Base-by-base conservation (phyloP, 2,329 filamentous ascomycete genomes). In the Tolypocladium pustulatum region DNA sequence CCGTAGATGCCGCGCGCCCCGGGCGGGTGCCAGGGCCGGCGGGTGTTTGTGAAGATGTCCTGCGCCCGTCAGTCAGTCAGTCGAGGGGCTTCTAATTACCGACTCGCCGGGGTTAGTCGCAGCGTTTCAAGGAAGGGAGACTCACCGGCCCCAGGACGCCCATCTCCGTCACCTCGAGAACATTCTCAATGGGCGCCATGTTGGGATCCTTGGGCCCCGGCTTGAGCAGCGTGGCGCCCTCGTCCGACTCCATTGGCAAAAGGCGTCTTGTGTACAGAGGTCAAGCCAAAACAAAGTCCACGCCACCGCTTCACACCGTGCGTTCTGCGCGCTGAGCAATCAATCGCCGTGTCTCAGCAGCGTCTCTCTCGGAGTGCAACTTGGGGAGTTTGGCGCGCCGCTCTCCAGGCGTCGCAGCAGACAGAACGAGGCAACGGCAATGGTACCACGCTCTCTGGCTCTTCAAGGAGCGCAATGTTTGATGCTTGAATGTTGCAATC, bases 1-100 rank as follows among this genome's bases (percentile, higher is more conserved):
- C 94, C 94, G 69, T 91, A 99, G 73, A 99, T 91, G 61, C 94
- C 94, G 57, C 94, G 86, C 3, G 94, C 94, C 25, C 91, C 91
- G 0, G 90, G 87, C 0, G 94, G 94, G 66, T 95, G 92, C 92
- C 92, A 97, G 61, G 94, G 81, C 27, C 88, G 88, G 41, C 91
- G 88, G 2, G 91, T 90, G 72, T 99, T 99, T 58, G 94, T 97
- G 78, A 94, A 99, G 65, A 97, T 87, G 71, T 96, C 89, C 87
- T 90, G 56, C 8, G 30, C 1, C 38, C 17, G 38, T 7, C n/a
- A n/a, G n/a, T 2, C 15, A 25, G 37, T 55, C 30, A 41, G 22
- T 30, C 36, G 36, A 13, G 36, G 12, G 10, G 12, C 36, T 9
- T 13, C 36, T 37, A 13, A 10, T n/a, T n/a, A n/a, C n/a, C n/a